Conservation (phyloP, 257 asterid species). For the Schizonepeta tenuifolia region DNA sequence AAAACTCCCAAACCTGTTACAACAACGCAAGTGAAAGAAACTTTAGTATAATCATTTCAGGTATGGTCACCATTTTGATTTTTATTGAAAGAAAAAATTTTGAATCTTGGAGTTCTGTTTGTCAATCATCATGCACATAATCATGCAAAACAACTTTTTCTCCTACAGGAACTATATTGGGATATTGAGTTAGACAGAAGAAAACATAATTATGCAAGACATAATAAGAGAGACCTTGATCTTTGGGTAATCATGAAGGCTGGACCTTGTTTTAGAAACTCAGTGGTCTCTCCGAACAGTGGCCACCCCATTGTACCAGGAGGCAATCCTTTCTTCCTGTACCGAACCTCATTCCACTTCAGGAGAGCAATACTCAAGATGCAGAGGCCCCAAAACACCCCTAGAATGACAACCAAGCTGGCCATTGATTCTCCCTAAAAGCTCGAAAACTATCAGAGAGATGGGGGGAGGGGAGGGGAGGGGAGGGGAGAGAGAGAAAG, state of each 20-base stretch:
- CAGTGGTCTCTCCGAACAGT: conserved; percentile 94
- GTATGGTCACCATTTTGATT: not conserved
- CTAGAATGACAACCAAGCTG: conserved; percentile 54
- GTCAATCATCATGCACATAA: conserved; percentile 35
- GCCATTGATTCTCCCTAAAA: conserved; percentile 71
- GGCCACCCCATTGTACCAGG: conserved; percentile 99
- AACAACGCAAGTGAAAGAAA: not conserved
- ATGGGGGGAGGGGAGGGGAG: conserved; percentile 32
- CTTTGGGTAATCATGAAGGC: conserved; percentile 88
- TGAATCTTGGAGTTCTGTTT: conserved; percentile 6
- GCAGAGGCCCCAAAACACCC: conserved; percentile 64
- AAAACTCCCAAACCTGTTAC: conserved; percentile 74
- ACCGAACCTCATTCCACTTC: conserved; percentile 87
- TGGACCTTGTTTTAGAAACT: conserved; percentile 94
- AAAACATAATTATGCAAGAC: conserved; percentile 22
- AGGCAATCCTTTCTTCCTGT: conserved; percentile 81
- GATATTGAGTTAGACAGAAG: not conserved
- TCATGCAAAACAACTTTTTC: conserved; percentile 28
- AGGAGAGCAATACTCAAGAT: conserved; percentile 69
- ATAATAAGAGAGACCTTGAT: conserved; percentile 61
- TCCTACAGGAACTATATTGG: not conserved
- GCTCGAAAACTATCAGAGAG: conserved; percentile 43
- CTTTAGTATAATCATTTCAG: conserved; percentile 17
- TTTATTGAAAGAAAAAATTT: not conserved
- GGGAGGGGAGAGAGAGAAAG: conserved; percentile 30